Evolutionary conservation across 2,329 filamentous ascomycete genomes (phyloP), one percentile per base, ranked within the genome.

Genomic region (Paramyrothecium roridum): DNA sequence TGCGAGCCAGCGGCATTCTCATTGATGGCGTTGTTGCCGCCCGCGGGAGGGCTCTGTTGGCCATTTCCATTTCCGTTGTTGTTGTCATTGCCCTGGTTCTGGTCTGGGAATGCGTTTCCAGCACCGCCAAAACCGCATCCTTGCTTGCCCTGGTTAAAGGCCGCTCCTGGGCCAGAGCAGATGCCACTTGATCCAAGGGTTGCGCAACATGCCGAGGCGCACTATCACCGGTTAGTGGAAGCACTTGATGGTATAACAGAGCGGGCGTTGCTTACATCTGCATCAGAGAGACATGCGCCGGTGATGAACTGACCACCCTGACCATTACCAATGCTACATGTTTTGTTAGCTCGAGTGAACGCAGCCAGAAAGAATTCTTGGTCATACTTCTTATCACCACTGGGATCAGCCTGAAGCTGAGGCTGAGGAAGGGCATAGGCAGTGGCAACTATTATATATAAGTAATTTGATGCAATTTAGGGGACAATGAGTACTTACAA

Each of bases 161-260:
- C 60, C 2, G 63, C 66, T 2, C 56, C 62, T 48, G 55, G 57
- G 11, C 57, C 67, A 11, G 68, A 68, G 65, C 69, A 67, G 46
- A 69, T 63, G 34, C 63, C 67, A 20, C 57, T 59, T 12, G 56
- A 57, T 7, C 52, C 54, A 10, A 61, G 57, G 11, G 52, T 59
- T 19, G 67, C 67, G 40, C 69, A 71, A 62, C 69, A 71, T n/a
- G 53, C 57, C 19, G 67, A 68, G 2, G 61, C 63, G 52, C 69
- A 71, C 48, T 50, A 33, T n/a, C 12, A 50, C 16, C 26, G 26
- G 48, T 50, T 17, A 50, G 48, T 8, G 30, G 16, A 43, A 43
- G 37, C 37, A 43, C 37, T 43, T 17, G 37, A 43, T 6, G 13
- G 23, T 19, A 13, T 23, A 20, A 6, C 22, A 16, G 46, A 48